phyloP scores from a whole-genome alignment of 805 yeast genomes.

The Ogataea kodamae region DNA sequence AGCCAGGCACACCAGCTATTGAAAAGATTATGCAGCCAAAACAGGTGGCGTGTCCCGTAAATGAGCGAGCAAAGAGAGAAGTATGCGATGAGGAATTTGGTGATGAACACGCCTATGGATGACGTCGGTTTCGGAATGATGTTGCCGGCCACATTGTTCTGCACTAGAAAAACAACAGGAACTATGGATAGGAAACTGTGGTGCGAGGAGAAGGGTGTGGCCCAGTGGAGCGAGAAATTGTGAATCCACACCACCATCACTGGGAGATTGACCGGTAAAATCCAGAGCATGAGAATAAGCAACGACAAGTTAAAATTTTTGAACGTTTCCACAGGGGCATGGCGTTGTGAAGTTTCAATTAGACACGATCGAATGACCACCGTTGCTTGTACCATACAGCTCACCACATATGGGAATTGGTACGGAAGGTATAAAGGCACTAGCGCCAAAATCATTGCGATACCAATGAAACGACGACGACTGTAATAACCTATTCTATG shows the following conservation, averaged over 20 bases:
- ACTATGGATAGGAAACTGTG: constrained; percentile 76
- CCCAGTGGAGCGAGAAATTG: constrained; percentile 73
- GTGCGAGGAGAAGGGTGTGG: constrained; percentile 80
- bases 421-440: constrained; percentile 71
- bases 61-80: constrained; percentile 58
- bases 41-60: constrained; percentile 80
- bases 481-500: constrained; percentile 9
- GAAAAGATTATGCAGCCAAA: constrained; percentile 75
- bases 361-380: constrained; percentile 41
- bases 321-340: constrained; percentile 30
- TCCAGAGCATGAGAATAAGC: constrained; percentile 68
- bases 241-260: constrained; percentile 78
- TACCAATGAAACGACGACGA: constrained; percentile 33
- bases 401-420: constrained; percentile 69
- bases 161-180: constrained; percentile 64
- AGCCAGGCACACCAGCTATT: constrained; percentile 61
- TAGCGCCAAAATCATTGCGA: constrained; percentile 37
- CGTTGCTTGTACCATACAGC: constrained; percentile 55
- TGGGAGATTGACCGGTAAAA: constrained; percentile 76
- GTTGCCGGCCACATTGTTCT: constrained; percentile 48
- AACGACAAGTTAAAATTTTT: constrained; percentile 62
- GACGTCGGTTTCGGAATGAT: constrained; percentile 39
- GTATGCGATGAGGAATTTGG: constrained; percentile 44
- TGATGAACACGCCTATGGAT: constrained; percentile 29
- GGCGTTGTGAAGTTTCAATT: constrained; percentile 2